Conservation (phyloP, 306 rosid genomes). For the Glycyrrhiza uralensis region DNA sequence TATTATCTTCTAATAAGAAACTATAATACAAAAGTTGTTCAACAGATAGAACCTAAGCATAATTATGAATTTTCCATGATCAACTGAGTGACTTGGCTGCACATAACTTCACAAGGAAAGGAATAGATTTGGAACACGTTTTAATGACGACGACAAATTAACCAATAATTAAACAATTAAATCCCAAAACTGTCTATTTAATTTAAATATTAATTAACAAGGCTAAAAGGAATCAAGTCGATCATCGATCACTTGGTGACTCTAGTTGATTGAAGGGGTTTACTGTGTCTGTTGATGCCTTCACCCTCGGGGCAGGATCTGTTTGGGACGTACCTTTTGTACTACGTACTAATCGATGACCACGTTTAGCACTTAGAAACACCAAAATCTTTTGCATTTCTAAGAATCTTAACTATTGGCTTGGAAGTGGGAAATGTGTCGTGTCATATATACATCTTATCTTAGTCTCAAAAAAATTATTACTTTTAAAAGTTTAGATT, state of each 20-base stretch:
- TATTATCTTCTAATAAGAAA: too few species aligned
- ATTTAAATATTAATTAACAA: too few species aligned
- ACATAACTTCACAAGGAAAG: background rate
- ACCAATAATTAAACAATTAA: too few species aligned
- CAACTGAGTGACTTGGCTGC: background rate
- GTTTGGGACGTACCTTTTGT: background rate
- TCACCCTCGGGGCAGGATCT: background rate
- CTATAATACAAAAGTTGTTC: too few species aligned
- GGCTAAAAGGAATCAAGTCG: background rate
- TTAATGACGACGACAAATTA: background rate
- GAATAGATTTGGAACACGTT: background rate
- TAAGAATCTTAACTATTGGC: conserved; percentile 1
- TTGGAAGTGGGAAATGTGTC: background rate
- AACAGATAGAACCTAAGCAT: too few species aligned
- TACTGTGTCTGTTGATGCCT: background rate
- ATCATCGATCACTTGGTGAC: background rate
- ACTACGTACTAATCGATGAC: background rate
- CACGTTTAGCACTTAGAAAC: background rate
- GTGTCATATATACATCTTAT: too few species aligned
- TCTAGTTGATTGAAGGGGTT: background rate
- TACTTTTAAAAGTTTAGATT: too few species aligned
- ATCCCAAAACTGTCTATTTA: too few species aligned
- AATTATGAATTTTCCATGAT: background rate
- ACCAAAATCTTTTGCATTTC: background rate
- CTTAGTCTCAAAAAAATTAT: too few species aligned